Evolutionary conservation across 768 basidiomycete species (phyloP).

Genomic region (Mycena leptocephala): DNA sequence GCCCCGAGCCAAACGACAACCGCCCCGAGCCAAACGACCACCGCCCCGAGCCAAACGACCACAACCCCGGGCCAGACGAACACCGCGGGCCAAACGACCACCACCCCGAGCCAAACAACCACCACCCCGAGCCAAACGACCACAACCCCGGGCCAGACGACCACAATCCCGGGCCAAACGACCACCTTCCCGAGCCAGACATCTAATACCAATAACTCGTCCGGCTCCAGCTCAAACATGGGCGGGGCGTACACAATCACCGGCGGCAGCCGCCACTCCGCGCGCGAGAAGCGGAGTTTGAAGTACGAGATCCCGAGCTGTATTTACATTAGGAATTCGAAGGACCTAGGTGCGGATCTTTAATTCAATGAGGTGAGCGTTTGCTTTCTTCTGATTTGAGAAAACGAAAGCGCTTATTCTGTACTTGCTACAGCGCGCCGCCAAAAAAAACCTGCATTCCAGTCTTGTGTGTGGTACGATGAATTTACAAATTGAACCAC

Average conservation of each 20-base stretch:
- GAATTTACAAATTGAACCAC: not conserved
- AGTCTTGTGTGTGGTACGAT: not conserved
- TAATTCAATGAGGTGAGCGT: not conserved
- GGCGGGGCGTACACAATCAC: not conserved
- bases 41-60: no score
- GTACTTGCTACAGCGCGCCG: no score
- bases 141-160: no score
- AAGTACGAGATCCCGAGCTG: not conserved
- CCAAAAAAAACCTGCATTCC: no score
- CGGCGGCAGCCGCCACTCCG: not conserved
- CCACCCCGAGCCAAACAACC: no score
- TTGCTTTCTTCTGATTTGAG: not conserved
- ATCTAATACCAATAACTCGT: not conserved
- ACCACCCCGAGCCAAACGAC: no score
- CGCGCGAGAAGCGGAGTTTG: slow-evolving; percentile 1
- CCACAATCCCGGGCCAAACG: not conserved
- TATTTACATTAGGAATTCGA: no score
- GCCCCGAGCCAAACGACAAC: no score
- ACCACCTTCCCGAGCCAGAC: slow-evolving; percentile 4
- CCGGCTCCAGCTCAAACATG: not conserved
- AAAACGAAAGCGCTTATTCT: not conserved
- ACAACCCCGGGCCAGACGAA: no score
- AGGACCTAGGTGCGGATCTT: not conserved
- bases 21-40: no score
- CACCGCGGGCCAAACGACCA: no score